phyloP scores from a whole-genome alignment of 306 rosid genomes.

The Cicer chorassanicum region DNA sequence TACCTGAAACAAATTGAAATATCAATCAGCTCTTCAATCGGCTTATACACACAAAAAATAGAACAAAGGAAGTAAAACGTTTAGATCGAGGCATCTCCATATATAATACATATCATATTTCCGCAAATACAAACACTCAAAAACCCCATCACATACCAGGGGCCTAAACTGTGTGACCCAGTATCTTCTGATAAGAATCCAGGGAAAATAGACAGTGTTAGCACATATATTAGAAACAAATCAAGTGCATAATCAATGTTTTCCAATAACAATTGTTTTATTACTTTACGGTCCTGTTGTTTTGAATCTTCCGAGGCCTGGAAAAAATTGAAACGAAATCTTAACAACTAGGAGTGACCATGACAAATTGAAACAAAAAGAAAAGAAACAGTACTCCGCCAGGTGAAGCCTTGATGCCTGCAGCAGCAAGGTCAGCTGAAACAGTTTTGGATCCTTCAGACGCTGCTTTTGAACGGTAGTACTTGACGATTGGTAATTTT shows the following conservation, averaged over 20 bases:
- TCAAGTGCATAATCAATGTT: slow-evolving; percentile 80
- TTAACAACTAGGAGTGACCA: not conserved
- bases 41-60: not conserved
- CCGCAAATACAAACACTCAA: too few species aligned
- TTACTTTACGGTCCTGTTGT: slow-evolving; percentile 58
- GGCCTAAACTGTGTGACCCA: slow-evolving; percentile 75
- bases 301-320: slow-evolving; percentile 58
- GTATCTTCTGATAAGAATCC: slow-evolving; percentile 96
- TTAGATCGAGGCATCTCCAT: too few species aligned
- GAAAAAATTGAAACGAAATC: slow-evolving; percentile 8
- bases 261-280: slow-evolving; percentile 63
- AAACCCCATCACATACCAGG: slow-evolving; percentile 58
- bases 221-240: slow-evolving; percentile 61
- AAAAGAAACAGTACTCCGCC: slow-evolving; percentile 42
- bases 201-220: slow-evolving; percentile 82
- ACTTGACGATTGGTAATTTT: slow-evolving; percentile 73
- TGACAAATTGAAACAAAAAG: not conserved
- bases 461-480: slow-evolving; percentile 85
- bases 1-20: slow-evolving; percentile 59
- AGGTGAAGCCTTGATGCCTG: slow-evolving; percentile 60
- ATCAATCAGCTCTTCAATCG: not conserved
- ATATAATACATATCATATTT: too few species aligned
- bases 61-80: not conserved
- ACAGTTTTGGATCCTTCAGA: slow-evolving; percentile 88
- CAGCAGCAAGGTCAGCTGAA: slow-evolving; percentile 85